Percentiles rank a stretch among this genome's conserved stretches.
Evolutionary conservation across 768 basidiomycete species (phyloP).

Genomic region (Suillus subluteus): DNA sequence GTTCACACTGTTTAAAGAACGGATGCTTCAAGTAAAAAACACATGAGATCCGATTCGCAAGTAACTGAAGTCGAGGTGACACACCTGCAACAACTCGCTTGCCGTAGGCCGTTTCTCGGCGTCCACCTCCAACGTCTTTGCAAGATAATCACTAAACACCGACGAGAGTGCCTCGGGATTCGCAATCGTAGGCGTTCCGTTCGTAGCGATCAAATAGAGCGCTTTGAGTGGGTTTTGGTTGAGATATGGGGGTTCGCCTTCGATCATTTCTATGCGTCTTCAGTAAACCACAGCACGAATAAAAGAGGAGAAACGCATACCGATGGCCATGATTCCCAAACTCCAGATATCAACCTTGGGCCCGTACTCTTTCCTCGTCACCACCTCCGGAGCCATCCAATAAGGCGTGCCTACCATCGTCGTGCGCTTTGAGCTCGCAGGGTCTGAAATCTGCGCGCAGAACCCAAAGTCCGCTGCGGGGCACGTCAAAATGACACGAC

Average conservation of each 20-base stretch:
- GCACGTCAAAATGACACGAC: not conserved
- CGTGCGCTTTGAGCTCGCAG: slow-evolving; percentile 88
- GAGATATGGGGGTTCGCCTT: slow-evolving; percentile 95
- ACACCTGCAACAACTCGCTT: slow-evolving; percentile 76
- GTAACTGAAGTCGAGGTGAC: not conserved
- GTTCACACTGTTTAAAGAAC: slow-evolving; percentile 89
- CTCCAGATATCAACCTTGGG: slow-evolving; percentile 99
- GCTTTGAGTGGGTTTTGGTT: slow-evolving; percentile 98
- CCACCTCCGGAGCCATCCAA: slow-evolving; percentile 99
- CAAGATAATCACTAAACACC: slow-evolving; percentile 88
- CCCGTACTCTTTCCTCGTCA: slow-evolving; percentile 96
- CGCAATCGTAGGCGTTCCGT: slow-evolving; percentile 94
- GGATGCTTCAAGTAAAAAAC: slow-evolving; percentile 57
- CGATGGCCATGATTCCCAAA: slow-evolving; percentile 95
- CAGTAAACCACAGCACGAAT: slow-evolving; percentile 12
- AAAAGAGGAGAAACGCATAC: slow-evolving; percentile 44
- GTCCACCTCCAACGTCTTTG: slow-evolving; percentile 90
- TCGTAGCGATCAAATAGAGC: slow-evolving; percentile 96
- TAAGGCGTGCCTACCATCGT: slow-evolving; percentile 99
- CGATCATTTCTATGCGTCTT: slow-evolving; percentile 82
- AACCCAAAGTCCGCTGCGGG: slow-evolving; percentile 94
- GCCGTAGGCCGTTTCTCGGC: slow-evolving; percentile 92
- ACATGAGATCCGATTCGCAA: slow-evolving; percentile 13
- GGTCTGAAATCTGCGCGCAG: slow-evolving; percentile 93
- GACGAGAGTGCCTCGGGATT: slow-evolving; percentile 80